Percentiles rank a stretch among this genome's conserved stretches.
Evolutionary conservation across 2,329 filamentous ascomycete genomes (phyloP).

Genomic region (Tolypocladium cylindrosporum): DNA sequence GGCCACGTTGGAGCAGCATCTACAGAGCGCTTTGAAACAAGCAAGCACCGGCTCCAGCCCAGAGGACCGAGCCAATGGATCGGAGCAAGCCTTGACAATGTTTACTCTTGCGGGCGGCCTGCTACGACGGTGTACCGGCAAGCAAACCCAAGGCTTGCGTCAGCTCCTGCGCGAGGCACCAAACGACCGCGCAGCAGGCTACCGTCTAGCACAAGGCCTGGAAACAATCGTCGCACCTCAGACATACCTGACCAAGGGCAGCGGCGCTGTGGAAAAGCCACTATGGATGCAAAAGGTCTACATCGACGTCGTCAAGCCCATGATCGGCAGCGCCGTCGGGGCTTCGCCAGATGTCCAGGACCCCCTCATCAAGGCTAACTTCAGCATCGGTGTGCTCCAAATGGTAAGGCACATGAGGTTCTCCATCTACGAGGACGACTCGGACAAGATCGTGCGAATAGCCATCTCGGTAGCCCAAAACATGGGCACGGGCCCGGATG

Average conservation of each 20-base stretch:
- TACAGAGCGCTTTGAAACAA: conserved; percentile 10
- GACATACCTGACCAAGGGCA: conserved; percentile 26
- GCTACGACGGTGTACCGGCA: conserved; percentile 26
- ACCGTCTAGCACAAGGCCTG: conserved; percentile 29
- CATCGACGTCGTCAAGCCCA: conserved; percentile 32
- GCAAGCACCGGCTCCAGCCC: neutral
- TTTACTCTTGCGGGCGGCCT: conserved; percentile 27
- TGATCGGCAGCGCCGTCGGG: conserved; percentile 30
- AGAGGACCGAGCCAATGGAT: conserved; percentile 5
- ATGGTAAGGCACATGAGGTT: conserved; percentile 40
- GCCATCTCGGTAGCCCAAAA: conserved; percentile 36
- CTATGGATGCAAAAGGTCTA: conserved; percentile 41
- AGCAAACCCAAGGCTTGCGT: conserved; percentile 21
- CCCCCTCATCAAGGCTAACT: conserved; percentile 24
- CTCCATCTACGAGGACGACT: conserved; percentile 41
- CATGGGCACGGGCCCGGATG: conserved; percentile 30
- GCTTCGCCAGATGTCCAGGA: conserved; percentile 17
- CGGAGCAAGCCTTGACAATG: conserved; percentile 19
- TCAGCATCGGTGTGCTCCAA: conserved; percentile 36
- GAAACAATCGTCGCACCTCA: conserved; percentile 32
- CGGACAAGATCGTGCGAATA: conserved; percentile 35
- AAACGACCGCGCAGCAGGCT: conserved; percentile 20
- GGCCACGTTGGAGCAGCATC: conserved; percentile 13
- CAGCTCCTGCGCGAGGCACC: conserved; percentile 25
- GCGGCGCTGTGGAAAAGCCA: conserved; percentile 32